These are phyloP conservation scores for Pythium guiyangense DNA, from an alignment of 352 stramenopile species.

Conservation along the genomic window DNA sequence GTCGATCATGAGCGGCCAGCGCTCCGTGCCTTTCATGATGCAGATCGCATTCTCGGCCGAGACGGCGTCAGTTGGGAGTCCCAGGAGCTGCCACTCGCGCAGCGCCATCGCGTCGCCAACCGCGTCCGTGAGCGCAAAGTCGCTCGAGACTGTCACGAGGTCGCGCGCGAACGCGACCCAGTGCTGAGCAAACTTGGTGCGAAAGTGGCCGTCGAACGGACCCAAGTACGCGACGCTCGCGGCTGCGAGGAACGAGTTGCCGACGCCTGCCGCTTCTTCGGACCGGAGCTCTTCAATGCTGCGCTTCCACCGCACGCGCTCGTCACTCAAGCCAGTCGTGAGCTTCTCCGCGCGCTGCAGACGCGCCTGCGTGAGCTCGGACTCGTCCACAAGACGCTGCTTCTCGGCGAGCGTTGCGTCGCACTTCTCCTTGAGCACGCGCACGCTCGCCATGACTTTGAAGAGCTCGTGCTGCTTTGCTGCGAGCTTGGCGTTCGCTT, in stretches of 20 bases:
- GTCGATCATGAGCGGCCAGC: slow-evolving; percentile 93
- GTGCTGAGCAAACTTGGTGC: slow-evolving; percentile 23
- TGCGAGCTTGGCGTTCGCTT: slow-evolving; percentile 64
- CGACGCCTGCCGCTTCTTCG: slow-evolving; percentile 38
- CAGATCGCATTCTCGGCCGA: slow-evolving; percentile 91
- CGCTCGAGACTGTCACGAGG: slow-evolving; percentile 27
- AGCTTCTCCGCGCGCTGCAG: slow-evolving; percentile 60
- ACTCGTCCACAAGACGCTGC: slow-evolving; percentile 56
- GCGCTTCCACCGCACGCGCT: slow-evolving; percentile 62
- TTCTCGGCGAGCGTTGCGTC: slow-evolving; percentile 61
- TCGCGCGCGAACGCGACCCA: slow-evolving; percentile 25
- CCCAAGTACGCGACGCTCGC: slow-evolving; percentile 60
- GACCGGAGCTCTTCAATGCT: slow-evolving; percentile 54
- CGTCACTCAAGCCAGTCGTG: slow-evolving; percentile 58
- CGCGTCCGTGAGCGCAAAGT: slow-evolving; percentile 54
- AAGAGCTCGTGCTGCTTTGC: slow-evolving; percentile 65
- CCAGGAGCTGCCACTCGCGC: slow-evolving; percentile 84
- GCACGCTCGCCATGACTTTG: slow-evolving; percentile 48
- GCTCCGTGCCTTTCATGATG: slow-evolving; percentile 73
- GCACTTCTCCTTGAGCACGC: slow-evolving; percentile 51
- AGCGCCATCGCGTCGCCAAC: slow-evolving; percentile 84
- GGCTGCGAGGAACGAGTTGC: slow-evolving; percentile 57
- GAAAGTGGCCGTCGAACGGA: slow-evolving; percentile 52
- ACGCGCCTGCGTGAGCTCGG: slow-evolving; percentile 47
- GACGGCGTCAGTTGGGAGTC: slow-evolving; percentile 86